Evolutionary conservation across 768 basidiomycete species (phyloP), one percentile per base, ranked within the genome.

Genomic region (Naematelia encephala): DNA sequence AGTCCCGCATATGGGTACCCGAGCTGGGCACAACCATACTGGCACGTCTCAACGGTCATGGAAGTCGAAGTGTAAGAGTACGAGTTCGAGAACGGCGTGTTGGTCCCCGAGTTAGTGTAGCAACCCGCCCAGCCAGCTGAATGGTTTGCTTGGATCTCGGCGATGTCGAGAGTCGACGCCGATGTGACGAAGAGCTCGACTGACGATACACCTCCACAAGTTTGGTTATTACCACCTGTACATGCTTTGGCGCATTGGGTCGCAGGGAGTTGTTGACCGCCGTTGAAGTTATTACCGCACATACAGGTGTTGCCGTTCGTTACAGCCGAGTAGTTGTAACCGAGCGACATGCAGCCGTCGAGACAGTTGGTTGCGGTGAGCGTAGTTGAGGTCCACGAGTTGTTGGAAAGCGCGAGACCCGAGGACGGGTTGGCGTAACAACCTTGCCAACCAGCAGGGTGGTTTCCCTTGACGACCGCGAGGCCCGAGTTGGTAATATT

Each of bases 331-430:
- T 59, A 63, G 1, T 39, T 44, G 51, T 65, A 68, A 14, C 57
- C 55, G 13, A 69, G 56, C 48, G 63, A 69, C 48, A 57, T 49
- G 59, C 72, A 70, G 39, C 63, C 64, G 28, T 65, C 52, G 45
- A 65, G 56, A 60, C 71, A 73, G 0, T 25, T 34, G 16, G 54
- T 34, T 19, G 57, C 55, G 1, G 69, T 68, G 43, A 66, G 56
- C 13, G 57, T n/a, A 11, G 21, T 54, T 23, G 26, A 49, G n/a
- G 49, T 53, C 67, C 63, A 67, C 1, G 44, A 51, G 43, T 57
- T 56, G 45, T 50, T 54, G 48, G 56, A 50, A n/a, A 69, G 39
- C 22, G 57, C 62, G 25, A 59, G 22, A 30, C 52, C 43, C 11
- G 54, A 44, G 22, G 39, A 42, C 14, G 50, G 34, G 16, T 34